Evolutionary conservation across 2,329 filamentous ascomycete genomes (phyloP).

Genomic region (Juglanconis juglandina): DNA sequence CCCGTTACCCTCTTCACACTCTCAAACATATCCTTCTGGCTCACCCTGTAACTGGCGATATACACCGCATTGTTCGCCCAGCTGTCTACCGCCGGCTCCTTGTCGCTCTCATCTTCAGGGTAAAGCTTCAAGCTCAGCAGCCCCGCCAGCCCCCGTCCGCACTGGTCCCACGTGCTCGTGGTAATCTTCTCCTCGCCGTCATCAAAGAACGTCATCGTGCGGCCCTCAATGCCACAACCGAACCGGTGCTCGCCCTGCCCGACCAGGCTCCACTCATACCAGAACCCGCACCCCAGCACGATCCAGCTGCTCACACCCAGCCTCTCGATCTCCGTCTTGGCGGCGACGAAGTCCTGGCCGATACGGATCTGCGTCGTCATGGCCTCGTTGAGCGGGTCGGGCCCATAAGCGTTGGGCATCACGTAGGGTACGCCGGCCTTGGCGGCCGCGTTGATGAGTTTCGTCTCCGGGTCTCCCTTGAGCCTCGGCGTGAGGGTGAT

Average conservation of each 20-base stretch:
- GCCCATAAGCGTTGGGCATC: slow-evolving; percentile 50
- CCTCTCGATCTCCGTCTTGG: slow-evolving; percentile 36
- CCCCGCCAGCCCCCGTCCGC: slow-evolving; percentile 49
- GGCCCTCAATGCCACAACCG: slow-evolving; percentile 48
- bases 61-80: slow-evolving; percentile 50
- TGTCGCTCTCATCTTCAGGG: slow-evolving; percentile 37
- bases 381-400: slow-evolving; percentile 35
- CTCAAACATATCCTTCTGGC: slow-evolving; percentile 62
- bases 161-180: slow-evolving; percentile 55
- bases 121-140: slow-evolving; percentile 41
- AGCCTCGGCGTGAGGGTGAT: slow-evolving; percentile 48
- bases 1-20: slow-evolving; percentile 54
- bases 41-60: slow-evolving; percentile 53
- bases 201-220: slow-evolving; percentile 45
- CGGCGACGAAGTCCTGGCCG: slow-evolving; percentile 21
- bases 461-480: slow-evolving; percentile 33
- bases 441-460: slow-evolving; percentile 52
- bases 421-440: slow-evolving; percentile 53
- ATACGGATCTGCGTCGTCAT: slow-evolving; percentile 35
- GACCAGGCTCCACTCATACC: slow-evolving; percentile 50
- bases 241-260: slow-evolving; percentile 29
- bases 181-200: slow-evolving; percentile 55
- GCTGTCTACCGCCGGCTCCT: slow-evolving; percentile 35
- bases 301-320: slow-evolving; percentile 43
- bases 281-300: slow-evolving; percentile 44